Conservation (phyloP, 2,329 filamentous ascomycete species). For the Talaromyces sp. region DNA sequence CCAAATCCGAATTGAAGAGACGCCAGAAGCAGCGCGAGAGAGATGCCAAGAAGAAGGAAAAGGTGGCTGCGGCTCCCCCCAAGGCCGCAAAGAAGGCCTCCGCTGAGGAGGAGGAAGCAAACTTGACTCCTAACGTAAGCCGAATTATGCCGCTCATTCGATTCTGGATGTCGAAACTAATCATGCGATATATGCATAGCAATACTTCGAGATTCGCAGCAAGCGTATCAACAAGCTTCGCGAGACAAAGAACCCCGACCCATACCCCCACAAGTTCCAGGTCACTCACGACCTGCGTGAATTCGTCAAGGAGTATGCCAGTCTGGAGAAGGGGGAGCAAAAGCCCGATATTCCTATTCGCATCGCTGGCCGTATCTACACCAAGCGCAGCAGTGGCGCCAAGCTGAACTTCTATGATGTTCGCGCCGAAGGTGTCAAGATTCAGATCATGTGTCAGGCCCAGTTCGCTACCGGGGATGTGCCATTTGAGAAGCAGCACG, state of each 20-base stretch:
- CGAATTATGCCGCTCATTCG: too few relatives aligned
- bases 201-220: conserved; percentile 97
- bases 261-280: conserved; percentile 93
- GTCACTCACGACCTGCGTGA: conserved; percentile 79
- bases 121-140: conserved; percentile 72
- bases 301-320: conserved; percentile 74
- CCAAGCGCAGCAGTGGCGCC: conserved; percentile 76
- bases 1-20: conserved; percentile 91
- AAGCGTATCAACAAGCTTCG: conserved; percentile 76
- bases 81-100: conserved; percentile 64
- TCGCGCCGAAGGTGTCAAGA: conserved; percentile 71
- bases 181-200: conserved; percentile 47
- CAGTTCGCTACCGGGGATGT: conserved; percentile 71
- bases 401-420: conserved; percentile 94
- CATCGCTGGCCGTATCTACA: conserved; percentile 85
- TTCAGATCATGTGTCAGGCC: conserved; percentile 91
- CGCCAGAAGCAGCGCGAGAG: conserved; percentile 86
- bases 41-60: conserved; percentile 86
- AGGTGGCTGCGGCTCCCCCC: conserved; percentile 69
- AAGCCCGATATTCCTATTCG: conserved; percentile 74
- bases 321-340: conserved; percentile 83
- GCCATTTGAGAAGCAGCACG: conserved; percentile 84
- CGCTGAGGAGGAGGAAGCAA: conserved; percentile 66
- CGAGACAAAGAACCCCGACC: conserved; percentile 73
- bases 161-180: too few relatives aligned